These are phyloP conservation scores for Alternaria sp. DNA, from an alignment of 2,329 filamentous ascomycete genomes.

Conservation along the genomic window DNA sequence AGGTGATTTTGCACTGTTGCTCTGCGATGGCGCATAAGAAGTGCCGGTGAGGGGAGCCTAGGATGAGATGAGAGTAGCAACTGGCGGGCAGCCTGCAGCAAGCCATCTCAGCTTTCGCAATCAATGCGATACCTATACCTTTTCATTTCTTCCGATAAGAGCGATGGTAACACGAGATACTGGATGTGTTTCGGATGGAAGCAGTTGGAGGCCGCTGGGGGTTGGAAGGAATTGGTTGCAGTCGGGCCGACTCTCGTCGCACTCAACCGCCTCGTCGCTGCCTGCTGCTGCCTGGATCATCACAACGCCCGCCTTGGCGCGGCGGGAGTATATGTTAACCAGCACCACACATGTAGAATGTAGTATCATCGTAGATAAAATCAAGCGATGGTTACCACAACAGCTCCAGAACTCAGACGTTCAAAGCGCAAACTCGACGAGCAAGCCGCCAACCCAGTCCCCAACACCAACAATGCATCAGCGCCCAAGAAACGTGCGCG, in stretches of 20 bases:
- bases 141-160: background rate
- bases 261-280: background rate
- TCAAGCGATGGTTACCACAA: background rate
- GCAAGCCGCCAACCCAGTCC: background rate
- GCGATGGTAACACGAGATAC: background rate
- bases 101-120: background rate
- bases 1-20: too few species aligned
- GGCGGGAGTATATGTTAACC: background rate
- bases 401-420: background rate
- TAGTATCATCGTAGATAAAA: background rate
- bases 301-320: background rate
- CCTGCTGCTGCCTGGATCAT: slow-evolving; percentile 7
- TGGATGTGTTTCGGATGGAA: background rate
- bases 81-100: background rate
- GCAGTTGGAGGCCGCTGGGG: background rate
- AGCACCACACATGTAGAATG: background rate
- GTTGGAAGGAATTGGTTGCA: background rate
- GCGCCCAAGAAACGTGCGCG: background rate
- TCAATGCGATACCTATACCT: background rate
- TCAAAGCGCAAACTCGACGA: slow-evolving; percentile 2
- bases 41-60: background rate
- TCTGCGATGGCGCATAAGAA: background rate
- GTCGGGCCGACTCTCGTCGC: background rate
- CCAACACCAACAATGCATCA: background rate
- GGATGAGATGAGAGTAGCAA: background rate